Conservation (phyloP, 257 asterid genomes). For the Haberlea rhodopensis region DNA sequence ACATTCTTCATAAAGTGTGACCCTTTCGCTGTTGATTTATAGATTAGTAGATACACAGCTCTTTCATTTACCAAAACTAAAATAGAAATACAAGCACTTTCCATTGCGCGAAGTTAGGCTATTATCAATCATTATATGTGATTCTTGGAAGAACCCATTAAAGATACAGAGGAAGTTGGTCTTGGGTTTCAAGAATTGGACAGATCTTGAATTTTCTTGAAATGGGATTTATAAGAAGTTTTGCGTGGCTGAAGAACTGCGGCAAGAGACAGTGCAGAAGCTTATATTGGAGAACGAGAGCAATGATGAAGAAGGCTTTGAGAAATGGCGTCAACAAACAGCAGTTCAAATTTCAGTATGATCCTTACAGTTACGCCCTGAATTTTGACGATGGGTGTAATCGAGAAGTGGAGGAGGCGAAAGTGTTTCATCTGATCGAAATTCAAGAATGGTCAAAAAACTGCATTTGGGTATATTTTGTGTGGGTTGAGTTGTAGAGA, state of each 20-base stretch:
- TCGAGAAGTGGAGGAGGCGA: slow-evolving; percentile 22
- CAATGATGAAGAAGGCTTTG: neutral
- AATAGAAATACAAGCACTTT: too few species aligned
- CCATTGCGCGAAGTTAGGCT: too few species aligned
- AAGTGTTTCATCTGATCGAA: neutral
- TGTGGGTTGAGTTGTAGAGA: neutral
- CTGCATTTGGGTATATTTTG: neutral
- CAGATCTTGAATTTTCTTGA: neutral
- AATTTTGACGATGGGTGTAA: slow-evolving; percentile 59
- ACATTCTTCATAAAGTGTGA: neutral
- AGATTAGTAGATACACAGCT: too few species aligned
- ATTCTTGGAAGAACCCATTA: neutral
- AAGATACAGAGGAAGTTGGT: neutral
- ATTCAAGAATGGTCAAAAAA: neutral
- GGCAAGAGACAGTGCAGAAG: neutral
- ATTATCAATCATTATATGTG: neutral
- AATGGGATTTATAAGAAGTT: neutral
- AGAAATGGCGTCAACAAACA: neutral
- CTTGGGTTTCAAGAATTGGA: too few species aligned
- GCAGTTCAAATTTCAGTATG: slow-evolving; percentile 49
- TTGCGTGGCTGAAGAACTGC: neutral
- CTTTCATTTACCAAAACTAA: neutral
- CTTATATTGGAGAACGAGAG: neutral
- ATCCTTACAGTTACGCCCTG: slow-evolving; percentile 70
- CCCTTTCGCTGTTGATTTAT: too few species aligned